Evolutionary conservation across 2,329 filamentous ascomycete species (phyloP).

Genomic region (Anthostomella pinea): DNA sequence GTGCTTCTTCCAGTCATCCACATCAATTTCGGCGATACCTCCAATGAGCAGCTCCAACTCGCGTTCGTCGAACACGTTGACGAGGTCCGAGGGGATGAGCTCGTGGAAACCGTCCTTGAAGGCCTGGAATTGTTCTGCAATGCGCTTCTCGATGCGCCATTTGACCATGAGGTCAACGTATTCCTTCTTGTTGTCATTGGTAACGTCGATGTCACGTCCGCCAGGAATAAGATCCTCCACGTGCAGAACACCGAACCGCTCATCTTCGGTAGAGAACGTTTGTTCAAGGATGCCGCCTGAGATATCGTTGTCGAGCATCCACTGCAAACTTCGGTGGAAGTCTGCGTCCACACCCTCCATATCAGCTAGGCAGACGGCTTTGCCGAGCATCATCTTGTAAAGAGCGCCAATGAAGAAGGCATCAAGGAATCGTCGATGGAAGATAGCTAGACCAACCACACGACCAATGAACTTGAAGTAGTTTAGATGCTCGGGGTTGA

Average conservation of each 20-base stretch:
- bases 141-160: slow-evolving; percentile 98
- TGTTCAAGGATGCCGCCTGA: slow-evolving; percentile 87
- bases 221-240: slow-evolving; percentile 91
- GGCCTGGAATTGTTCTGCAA: slow-evolving; percentile 96
- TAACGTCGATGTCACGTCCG: slow-evolving; percentile 90
- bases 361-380: slow-evolving; percentile 85
- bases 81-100: slow-evolving; percentile 90
- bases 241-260: slow-evolving; percentile 90
- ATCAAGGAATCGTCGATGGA: slow-evolving; percentile 95
- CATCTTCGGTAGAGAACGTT: slow-evolving; percentile 95
- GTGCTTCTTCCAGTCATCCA: slow-evolving; percentile 99
- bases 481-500: slow-evolving; percentile 98
- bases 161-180: slow-evolving; percentile 98
- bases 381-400: slow-evolving; percentile 98
- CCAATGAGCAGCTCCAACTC: slow-evolving; percentile 95
- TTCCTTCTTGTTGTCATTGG: slow-evolving; percentile 98
- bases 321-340: slow-evolving; percentile 93
- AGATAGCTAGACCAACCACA: slow-evolving; percentile 94
- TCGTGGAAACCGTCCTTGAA: slow-evolving; percentile 98
- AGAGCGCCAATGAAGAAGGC: slow-evolving; percentile 98
- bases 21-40: slow-evolving; percentile 99
- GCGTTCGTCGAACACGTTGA: slow-evolving; percentile 98
- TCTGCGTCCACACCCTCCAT: slow-evolving; percentile 99
- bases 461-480: slow-evolving; percentile 99
- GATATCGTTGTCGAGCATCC: slow-evolving; percentile 98